phyloP scores from a whole-genome alignment of 225 moss, liverwort and hornwort genomes.

The Pseudisothecium myosuroides region DNA sequence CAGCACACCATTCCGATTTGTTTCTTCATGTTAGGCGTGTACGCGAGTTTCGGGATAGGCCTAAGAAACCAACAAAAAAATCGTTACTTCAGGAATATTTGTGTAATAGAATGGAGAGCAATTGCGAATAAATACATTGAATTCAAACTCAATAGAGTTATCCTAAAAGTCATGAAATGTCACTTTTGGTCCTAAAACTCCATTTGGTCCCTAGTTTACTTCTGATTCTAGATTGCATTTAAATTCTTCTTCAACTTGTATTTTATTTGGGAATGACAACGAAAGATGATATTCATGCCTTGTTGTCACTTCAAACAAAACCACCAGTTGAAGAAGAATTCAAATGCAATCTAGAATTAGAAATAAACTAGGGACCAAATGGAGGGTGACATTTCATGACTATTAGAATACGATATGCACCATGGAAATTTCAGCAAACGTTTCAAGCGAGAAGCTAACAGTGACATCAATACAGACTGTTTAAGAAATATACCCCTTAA shows the following conservation, averaged over 20 bases:
- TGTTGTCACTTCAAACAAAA: background rate
- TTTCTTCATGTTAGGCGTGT: constrained; percentile 83
- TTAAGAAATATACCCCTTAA: constrained; percentile 52
- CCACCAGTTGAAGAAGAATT: background rate
- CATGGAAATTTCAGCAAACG: background rate
- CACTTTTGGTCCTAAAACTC: background rate
- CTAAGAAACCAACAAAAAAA: constrained; percentile 24
- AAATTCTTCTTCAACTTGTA: background rate
- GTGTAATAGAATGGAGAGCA: background rate
- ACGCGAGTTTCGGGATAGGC: constrained; percentile 82
- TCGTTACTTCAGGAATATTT: background rate
- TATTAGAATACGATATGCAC: background rate
- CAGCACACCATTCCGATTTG: constrained; percentile 85
- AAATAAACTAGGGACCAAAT: background rate
- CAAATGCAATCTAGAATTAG: background rate
- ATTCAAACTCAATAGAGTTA: background rate
- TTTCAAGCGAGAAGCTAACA: background rate
- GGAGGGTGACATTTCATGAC: background rate
- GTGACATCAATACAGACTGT: background rate
- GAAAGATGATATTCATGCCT: too few species aligned
- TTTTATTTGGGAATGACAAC: background rate
- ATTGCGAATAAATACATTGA: background rate
- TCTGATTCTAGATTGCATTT: background rate
- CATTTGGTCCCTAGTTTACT: background rate
- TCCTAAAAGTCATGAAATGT: background rate